Evolutionary conservation across 176 grass and related monocot genomes (phyloP).

Genomic region (Pontederia paniculata): DNA sequence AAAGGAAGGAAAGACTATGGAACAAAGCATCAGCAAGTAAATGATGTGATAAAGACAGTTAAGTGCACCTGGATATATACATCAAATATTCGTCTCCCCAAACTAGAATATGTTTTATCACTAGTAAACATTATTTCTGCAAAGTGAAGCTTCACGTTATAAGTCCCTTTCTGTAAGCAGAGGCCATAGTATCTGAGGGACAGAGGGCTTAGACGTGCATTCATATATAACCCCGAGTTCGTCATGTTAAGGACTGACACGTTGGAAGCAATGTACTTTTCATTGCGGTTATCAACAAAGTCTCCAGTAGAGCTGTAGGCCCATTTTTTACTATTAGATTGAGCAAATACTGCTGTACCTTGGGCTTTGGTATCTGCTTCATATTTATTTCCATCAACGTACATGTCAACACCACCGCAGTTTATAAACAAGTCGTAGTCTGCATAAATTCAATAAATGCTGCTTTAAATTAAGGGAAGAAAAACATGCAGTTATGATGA

Average conservation of each 20-base stretch:
- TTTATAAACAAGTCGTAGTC: constrained; percentile 73
- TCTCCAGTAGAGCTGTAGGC: constrained; percentile 89
- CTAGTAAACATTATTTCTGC: constrained; percentile 77
- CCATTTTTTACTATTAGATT: constrained; percentile 31
- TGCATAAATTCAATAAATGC: constrained; percentile 22
- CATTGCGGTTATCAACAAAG: constrained; percentile 52
- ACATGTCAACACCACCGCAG: constrained; percentile 50
- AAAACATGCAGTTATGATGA: no score
- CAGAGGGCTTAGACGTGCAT: constrained; percentile 67
- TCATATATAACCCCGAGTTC: constrained; percentile 57
- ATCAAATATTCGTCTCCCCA: constrained; percentile 69
- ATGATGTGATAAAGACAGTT: not conserved
- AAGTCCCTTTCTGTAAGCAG: constrained; percentile 73
- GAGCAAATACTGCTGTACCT: constrained; percentile 46
- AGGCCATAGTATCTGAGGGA: constrained; percentile 79
- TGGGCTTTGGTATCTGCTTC: constrained; percentile 56
- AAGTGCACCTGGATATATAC: constrained; percentile 68
- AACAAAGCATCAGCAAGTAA: constrained; percentile 2
- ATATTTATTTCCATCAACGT: constrained; percentile 30
- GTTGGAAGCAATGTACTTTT: constrained; percentile 57
- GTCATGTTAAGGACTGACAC: constrained; percentile 28
- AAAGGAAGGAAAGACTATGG: not conserved
- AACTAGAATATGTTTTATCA: constrained; percentile 57
- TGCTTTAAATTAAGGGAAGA: no score
- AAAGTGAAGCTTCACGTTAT: constrained; percentile 65